phyloP scores from a whole-genome alignment of 2,329 filamentous ascomycete genomes.

The Monosporascus sp. region DNA sequence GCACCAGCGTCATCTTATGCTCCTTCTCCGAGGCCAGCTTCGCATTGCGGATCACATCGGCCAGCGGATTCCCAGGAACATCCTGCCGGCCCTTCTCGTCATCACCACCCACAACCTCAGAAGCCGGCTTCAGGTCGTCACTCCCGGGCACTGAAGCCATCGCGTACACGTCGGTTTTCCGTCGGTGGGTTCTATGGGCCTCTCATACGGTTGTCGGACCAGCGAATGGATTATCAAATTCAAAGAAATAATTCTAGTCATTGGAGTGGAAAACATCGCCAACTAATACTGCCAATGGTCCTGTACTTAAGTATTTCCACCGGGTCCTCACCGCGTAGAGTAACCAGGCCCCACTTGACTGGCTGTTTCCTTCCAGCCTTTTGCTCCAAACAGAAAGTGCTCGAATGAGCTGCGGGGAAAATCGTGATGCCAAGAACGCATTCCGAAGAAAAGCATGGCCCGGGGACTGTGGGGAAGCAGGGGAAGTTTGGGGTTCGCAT shows the following conservation, averaged over 20 bases:
- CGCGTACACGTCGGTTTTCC: no score
- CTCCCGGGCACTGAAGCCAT: no score
- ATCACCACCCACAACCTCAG: constrained; percentile 9
- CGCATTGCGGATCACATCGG: constrained; percentile 39
- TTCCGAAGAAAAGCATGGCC: not conserved
- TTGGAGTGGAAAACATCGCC: no score
- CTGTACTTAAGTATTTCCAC: no score
- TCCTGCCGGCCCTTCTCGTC: constrained; percentile 9
- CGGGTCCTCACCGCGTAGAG: no score
- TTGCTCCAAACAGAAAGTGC: not conserved
- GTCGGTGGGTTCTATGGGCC: no score
- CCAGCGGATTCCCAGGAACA: constrained; percentile 19
- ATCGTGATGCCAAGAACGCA: not conserved
- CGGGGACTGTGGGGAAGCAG: not conserved
- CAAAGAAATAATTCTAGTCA: no score
- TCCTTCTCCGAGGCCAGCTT: constrained; percentile 53
- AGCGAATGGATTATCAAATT: no score
- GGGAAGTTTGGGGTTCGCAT: not conserved
- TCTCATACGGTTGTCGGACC: no score
- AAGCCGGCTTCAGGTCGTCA: not conserved
- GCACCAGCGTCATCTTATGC: constrained; percentile 64
- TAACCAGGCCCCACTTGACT: not conserved
- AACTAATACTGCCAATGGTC: no score
- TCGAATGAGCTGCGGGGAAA: not conserved
- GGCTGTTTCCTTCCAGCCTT: not conserved